These are phyloP conservation scores for Spathaspora hagerdaliae DNA, from an alignment of 805 yeast genomes.

Conservation along the genomic window DNA sequence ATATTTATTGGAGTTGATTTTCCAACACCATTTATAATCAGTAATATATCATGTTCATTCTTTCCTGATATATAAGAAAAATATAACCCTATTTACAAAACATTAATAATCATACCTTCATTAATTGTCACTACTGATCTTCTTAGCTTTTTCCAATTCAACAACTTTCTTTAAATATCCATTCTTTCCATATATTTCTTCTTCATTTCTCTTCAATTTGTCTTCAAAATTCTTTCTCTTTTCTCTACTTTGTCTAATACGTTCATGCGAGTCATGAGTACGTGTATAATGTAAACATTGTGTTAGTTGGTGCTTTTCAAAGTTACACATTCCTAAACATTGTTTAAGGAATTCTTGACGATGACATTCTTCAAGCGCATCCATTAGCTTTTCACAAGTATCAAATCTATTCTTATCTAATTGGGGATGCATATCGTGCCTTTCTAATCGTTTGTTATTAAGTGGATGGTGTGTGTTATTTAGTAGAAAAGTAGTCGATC, in stretches of 20 bases:
- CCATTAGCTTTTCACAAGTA: slow-evolving; percentile 74
- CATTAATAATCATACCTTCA: not conserved
- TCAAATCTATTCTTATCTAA: slow-evolving; percentile 40
- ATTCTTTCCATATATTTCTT: slow-evolving; percentile 78
- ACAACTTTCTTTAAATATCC: slow-evolving; percentile 62
- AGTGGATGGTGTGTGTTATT: not conserved
- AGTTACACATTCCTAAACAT: slow-evolving; percentile 80
- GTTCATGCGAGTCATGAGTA: slow-evolving; percentile 54
- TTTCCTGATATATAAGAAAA: too few relatives aligned
- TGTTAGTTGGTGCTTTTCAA: slow-evolving; percentile 72
- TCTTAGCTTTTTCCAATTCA: slow-evolving; percentile 30
- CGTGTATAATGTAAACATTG: slow-evolving; percentile 80
- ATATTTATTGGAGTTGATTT: too few relatives aligned
- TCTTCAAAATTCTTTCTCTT: slow-evolving; percentile 52
- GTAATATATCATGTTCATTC: too few relatives aligned
- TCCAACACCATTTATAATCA: too few relatives aligned
- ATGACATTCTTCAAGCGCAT: slow-evolving; percentile 89
- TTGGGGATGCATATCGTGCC: slow-evolving; percentile 38
- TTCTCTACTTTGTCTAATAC: slow-evolving; percentile 49
- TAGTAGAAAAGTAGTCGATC: not conserved
- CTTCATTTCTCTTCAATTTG: slow-evolving; percentile 60
- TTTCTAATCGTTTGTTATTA: too few relatives aligned
- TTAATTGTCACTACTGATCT: not conserved
- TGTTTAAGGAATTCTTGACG: slow-evolving; percentile 60
- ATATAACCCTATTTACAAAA: not conserved